Conservation (phyloP, 2,329 filamentous ascomycete genomes). For the Helotiales sp. region DNA sequence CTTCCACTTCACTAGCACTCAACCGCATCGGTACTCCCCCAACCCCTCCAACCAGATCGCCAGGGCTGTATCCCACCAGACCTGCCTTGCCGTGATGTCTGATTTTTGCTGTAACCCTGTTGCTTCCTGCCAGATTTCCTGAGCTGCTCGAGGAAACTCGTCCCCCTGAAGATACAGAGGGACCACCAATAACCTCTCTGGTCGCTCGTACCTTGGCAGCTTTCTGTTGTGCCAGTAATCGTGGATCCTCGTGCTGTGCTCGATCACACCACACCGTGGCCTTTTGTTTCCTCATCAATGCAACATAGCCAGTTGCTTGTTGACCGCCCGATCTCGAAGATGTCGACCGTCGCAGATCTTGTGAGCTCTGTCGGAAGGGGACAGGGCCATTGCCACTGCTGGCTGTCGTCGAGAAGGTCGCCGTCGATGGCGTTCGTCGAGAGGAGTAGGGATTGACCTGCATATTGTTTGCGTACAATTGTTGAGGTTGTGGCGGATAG, state of each 20-base stretch:
- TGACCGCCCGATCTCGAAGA: slow-evolving; percentile 71
- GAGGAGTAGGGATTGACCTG: slow-evolving; percentile 36
- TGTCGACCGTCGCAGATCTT: slow-evolving; percentile 71
- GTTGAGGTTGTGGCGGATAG: slow-evolving; percentile 29
- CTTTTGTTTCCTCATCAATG: slow-evolving; percentile 94
- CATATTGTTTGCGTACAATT: slow-evolving; percentile 33
- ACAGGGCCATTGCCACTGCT: slow-evolving; percentile 46
- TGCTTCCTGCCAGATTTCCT: slow-evolving; percentile 37
- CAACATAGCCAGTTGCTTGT: slow-evolving; percentile 77
- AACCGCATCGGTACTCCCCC: slow-evolving; percentile 86
- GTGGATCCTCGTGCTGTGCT: slow-evolving; percentile 86
- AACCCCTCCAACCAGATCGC: slow-evolving; percentile 65
- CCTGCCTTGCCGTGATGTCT: slow-evolving; percentile 81
- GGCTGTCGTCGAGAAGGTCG: slow-evolving; percentile 69
- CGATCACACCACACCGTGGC: slow-evolving; percentile 98
- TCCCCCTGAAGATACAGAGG: slow-evolving; percentile 25
- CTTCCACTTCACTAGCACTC: slow-evolving; percentile 93
- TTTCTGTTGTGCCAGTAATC: slow-evolving; percentile 77
- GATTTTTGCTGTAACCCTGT: slow-evolving; percentile 79
- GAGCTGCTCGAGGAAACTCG: slow-evolving; percentile 40
- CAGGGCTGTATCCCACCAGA: slow-evolving; percentile 73
- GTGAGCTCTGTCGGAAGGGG: slow-evolving; percentile 57
- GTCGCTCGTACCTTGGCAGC: slow-evolving; percentile 85
- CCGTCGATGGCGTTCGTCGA: slow-evolving; percentile 64
- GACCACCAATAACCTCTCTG: slow-evolving; percentile 73